A percentile compares a stretch with the other conserved stretches of the same genome.
Evolutionary conservation across 306 rosid species (phyloP).

Genomic region (Mucuna pruriens): DNA sequence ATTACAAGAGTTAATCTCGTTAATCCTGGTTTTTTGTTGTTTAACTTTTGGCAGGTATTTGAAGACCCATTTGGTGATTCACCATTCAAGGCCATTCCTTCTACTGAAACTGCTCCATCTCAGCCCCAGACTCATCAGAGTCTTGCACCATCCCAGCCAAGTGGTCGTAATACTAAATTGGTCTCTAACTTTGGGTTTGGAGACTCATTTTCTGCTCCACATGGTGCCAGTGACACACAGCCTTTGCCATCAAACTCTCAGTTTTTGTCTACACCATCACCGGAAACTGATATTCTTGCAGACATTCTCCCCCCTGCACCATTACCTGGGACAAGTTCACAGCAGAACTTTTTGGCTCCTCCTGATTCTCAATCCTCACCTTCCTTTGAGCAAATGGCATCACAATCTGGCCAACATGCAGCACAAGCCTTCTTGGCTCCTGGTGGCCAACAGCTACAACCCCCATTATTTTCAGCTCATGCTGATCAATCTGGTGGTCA

Average conservation of each 20-base stretch:
- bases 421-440: conserved; percentile 38
- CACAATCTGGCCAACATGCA: conserved; percentile 13
- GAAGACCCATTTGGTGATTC: conserved; percentile 82
- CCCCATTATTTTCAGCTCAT: conserved; percentile 34
- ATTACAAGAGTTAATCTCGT: neutral
- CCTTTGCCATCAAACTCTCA: conserved; percentile 48
- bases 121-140: conserved; percentile 51
- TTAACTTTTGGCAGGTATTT: conserved; percentile 58
- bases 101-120: conserved; percentile 46
- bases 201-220: conserved; percentile 59
- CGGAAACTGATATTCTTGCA: conserved; percentile 72
- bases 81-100: conserved; percentile 75
- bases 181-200: conserved; percentile 56
- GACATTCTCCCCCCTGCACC: conserved; percentile 81
- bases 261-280: conserved; percentile 48
- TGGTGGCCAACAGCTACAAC: conserved; percentile 45
- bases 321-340: conserved; percentile 50
- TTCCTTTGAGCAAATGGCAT: conserved; percentile 28
- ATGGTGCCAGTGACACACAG: conserved; percentile 44
- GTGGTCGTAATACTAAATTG: conserved; percentile 39
- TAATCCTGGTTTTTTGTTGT: conserved; percentile 22
- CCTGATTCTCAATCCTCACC: conserved; percentile 50
- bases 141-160: conserved; percentile 42
- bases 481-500: conserved; percentile 50
- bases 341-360: conserved; percentile 46